A percentile compares a stretch with the other conserved stretches of the same genome.
Conservation (phyloP, 441 rosid genomes). For the Populus hybrid region DNA sequence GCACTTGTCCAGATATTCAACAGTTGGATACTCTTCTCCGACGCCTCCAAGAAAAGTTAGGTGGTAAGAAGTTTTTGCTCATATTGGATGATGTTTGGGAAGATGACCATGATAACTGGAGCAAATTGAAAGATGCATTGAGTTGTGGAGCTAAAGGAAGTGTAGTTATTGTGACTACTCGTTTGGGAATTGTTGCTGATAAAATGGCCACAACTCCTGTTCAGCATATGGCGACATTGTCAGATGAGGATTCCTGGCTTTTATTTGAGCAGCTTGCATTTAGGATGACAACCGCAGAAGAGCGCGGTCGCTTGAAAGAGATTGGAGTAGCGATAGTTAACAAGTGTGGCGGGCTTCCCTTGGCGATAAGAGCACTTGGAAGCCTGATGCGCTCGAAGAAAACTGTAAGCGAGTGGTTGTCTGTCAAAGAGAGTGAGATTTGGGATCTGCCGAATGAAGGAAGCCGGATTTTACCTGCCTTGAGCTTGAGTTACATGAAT, state of each 20-base stretch:
- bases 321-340: background rate
- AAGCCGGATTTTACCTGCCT: background rate
- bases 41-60: too few species aligned
- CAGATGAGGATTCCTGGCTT: background rate
- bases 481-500: background rate
- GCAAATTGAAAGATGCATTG: too few species aligned
- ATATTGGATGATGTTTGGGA: too few species aligned
- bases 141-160: background rate
- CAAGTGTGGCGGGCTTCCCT: background rate
- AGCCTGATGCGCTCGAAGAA: background rate
- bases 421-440: background rate
- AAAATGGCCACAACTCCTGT: background rate
- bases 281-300: background rate
- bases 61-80: too few species aligned
- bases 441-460: background rate
- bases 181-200: background rate
- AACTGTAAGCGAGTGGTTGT: background rate
- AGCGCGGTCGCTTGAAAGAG: background rate
- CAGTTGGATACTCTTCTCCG: too few species aligned
- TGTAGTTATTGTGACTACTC: background rate
- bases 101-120: too few species aligned
- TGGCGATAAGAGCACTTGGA: background rate
- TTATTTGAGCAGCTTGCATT: background rate
- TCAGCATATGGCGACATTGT: background rate
- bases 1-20: too few species aligned